A percentile compares a stretch with the other conserved stretches of the same genome.
Evolutionary conservation across 163 green algal genomes (phyloP).

Genomic region (Chlamydomonas reinhardtii): DNA sequence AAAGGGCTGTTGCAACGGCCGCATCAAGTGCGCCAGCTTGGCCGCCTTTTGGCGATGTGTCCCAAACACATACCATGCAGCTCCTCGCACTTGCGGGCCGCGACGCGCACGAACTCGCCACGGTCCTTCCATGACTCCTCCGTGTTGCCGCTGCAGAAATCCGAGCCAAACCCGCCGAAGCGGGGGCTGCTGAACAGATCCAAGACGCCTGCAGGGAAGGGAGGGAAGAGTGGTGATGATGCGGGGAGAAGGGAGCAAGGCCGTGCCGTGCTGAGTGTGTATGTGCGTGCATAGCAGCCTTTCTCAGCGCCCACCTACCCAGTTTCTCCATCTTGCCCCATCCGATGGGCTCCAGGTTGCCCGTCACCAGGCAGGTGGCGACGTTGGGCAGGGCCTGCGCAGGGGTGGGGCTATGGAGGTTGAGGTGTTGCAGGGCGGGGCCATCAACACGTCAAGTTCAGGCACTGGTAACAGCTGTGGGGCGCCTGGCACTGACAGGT

Average conservation of each 20-base stretch:
- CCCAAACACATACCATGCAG: background rate
- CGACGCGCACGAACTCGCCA: constrained; percentile 82
- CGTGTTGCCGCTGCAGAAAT: constrained; percentile 85
- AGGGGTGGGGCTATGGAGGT: too few species aligned
- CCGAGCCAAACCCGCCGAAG: constrained; percentile 92
- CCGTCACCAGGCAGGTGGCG: constrained; percentile 86
- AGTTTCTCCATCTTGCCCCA: constrained; percentile 91
- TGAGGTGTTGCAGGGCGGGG: too few species aligned
- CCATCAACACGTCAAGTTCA: too few species aligned
- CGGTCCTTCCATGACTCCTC: constrained; percentile 83
- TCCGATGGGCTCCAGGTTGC: constrained; percentile 93
- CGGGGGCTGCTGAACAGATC: constrained; percentile 82
- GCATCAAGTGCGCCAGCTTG: background rate
- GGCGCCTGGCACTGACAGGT: too few species aligned
- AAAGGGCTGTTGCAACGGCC: background rate
- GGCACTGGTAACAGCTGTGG: too few species aligned
- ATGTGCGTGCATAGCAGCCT: background rate
- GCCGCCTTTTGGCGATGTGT: background rate
- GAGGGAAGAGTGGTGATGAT: background rate
- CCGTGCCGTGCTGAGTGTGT: too few species aligned
- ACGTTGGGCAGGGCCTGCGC: constrained; percentile 46
- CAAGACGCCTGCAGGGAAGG: constrained; percentile 56
- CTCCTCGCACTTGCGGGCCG: constrained; percentile 54
- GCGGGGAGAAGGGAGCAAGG: background rate
- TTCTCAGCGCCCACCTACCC: background rate